Conservation (phyloP, 2,329 filamentous ascomycete species). For the Colletotrichum sp. region DNA sequence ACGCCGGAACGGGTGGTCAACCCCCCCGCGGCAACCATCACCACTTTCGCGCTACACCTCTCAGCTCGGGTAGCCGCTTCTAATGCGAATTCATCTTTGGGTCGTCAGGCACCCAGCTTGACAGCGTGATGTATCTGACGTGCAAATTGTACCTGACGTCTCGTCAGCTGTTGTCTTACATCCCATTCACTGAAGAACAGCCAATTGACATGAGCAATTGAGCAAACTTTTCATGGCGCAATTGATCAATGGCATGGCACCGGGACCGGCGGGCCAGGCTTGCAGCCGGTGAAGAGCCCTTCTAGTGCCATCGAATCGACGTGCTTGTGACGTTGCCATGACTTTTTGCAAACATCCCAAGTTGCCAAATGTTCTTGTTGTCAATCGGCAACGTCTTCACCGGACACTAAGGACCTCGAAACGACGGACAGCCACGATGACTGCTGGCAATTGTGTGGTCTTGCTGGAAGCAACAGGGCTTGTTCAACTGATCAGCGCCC, state of each 20-base stretch:
- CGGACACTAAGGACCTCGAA: neutral
- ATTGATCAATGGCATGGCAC: neutral
- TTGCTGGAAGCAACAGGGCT: neutral
- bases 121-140: neutral
- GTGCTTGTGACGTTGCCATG: neutral
- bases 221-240: neutral
- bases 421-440: neutral
- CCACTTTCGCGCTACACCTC: neutral
- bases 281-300: neutral
- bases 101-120: neutral
- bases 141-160: constrained; percentile 1
- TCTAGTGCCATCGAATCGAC: neutral
- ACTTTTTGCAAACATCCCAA: neutral
- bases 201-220: neutral
- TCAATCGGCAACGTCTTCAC: neutral
- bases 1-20: constrained; percentile 11
- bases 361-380: neutral
- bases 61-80: constrained; percentile 8
- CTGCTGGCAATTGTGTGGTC: neutral
- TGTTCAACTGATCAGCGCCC: neutral
- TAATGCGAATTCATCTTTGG: constrained; percentile 5
- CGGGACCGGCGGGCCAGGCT: neutral
- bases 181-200: neutral
- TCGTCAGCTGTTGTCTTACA: constrained; percentile 11
- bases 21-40: constrained; percentile 9